A percentile compares a stretch with the other conserved stretches of the same genome.
These are phyloP conservation scores for Podila epicladia DNA, from an alignment of 192 early-diverging fungal genomes.

Conservation along the genomic window DNA sequence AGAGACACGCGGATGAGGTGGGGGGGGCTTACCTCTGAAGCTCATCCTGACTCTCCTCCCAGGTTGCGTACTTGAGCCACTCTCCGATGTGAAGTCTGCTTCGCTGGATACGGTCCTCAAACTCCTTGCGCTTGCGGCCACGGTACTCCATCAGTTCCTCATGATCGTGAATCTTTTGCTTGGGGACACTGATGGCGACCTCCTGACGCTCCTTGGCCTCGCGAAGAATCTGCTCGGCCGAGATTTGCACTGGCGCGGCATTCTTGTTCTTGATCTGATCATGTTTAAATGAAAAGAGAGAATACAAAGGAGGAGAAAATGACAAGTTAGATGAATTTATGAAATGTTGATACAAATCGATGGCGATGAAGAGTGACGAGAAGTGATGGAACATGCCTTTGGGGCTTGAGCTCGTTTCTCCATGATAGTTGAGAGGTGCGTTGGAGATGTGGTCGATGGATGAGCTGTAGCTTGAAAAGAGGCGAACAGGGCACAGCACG, in stretches of 20 bases:
- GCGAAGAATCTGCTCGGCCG: conserved; percentile 97
- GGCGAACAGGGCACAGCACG: too few species aligned
- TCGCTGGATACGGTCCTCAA: conserved; percentile 89
- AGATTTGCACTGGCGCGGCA: conserved; percentile 97
- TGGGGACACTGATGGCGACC: conserved; percentile 68
- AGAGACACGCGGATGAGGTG: neutral
- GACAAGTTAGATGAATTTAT: too few species aligned
- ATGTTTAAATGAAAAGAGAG: neutral
- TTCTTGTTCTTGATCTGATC: conserved; percentile 96
- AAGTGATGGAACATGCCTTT: too few species aligned
- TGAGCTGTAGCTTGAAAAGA: too few species aligned
- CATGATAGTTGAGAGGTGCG: too few species aligned
- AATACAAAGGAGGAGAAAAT: too few species aligned
- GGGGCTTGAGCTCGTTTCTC: too few species aligned
- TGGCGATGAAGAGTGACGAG: too few species aligned
- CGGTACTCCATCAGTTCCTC: conserved; percentile 95
- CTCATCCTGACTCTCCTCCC: conserved; percentile 95
- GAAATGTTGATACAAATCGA: too few species aligned
- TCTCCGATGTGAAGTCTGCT: conserved; percentile 88
- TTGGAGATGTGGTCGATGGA: too few species aligned
- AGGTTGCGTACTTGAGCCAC: conserved; percentile 96
- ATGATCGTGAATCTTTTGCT: conserved; percentile 91
- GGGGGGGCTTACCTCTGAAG: conserved; percentile 67
- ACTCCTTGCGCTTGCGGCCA: conserved; percentile 90
- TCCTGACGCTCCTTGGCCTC: conserved; percentile 90